A percentile compares a stretch with the other conserved stretches of the same genome.
These are phyloP conservation scores for Camelina hispida DNA, from an alignment of 345 rosid genomes.

Conservation along the genomic window DNA sequence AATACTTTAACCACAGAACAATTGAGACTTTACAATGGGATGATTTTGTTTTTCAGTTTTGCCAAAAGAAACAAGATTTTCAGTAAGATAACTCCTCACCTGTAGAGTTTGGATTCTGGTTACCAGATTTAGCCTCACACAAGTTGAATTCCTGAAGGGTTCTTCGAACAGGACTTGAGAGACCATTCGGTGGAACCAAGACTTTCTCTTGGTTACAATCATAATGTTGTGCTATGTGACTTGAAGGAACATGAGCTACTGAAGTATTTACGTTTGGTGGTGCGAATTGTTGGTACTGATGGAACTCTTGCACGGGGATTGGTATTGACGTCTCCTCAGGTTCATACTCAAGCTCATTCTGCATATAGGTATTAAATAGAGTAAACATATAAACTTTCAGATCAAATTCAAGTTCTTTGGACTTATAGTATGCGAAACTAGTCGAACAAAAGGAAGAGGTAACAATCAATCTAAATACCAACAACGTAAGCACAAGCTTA, in stretches of 20 bases:
- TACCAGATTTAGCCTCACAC: constrained; percentile 40
- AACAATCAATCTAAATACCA: constrained; percentile 1
- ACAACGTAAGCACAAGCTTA: background rate
- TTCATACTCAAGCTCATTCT: constrained; percentile 80
- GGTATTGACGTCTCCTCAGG: constrained; percentile 64
- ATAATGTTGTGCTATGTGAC: constrained; percentile 45
- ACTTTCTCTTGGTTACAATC: constrained; percentile 54
- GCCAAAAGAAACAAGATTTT: background rate
- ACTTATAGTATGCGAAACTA: background rate
- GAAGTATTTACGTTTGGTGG: constrained; percentile 42
- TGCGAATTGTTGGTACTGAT: constrained; percentile 50
- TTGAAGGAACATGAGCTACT: constrained; percentile 48
- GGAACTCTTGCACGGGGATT: constrained; percentile 49
- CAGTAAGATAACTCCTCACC: constrained; percentile 8
- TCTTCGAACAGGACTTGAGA: constrained; percentile 73
- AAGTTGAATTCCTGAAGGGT: constrained; percentile 69
- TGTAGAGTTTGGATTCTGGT: constrained; percentile 30
- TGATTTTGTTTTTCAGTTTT: constrained; percentile 6
- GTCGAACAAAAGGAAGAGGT: background rate
- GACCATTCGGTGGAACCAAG: constrained; percentile 50
- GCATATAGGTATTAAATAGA: constrained; percentile 16
- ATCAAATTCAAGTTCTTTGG: constrained; percentile 16
- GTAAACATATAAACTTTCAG: background rate
- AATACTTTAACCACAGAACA: constrained; percentile 13
- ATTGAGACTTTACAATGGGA: constrained; percentile 34